Base-by-base conservation (phyloP, 129 eudicot species). In the Chrysanthemum seticuspe region DNA sequence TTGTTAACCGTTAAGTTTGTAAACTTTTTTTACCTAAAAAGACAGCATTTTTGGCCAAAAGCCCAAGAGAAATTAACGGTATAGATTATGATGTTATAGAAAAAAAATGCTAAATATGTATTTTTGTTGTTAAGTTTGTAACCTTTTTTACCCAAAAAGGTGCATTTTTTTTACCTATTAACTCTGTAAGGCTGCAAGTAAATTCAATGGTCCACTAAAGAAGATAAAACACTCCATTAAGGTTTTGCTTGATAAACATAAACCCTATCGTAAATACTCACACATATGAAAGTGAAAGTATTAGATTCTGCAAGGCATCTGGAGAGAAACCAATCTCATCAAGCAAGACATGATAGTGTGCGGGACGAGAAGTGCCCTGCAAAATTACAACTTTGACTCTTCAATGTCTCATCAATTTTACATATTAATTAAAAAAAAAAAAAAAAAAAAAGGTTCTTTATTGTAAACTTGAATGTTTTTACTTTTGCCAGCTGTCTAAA, bases 311-410 rank as follows among this genome's bases (percentile, higher is more conserved):
- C 68, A 95, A 85, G 59, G 80, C 78, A 80, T 91, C 96, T n/a
- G 97, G 90, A 66, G 96, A 85, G 83, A 95, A 95, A 65, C 97
- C 94, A 71, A 95, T 91, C 79, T 95, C 99, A 78, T 95, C 99
- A 61, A 90, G 77, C 86, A 95, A 83, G 25, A 95, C 97, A 75
- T 91, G 96, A 70, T 95, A 95, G 79, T 95, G 99, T 36, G 88
- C 87, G 21, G 99, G 99, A 54, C 96, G 87, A 66, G 90, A 78
- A 62, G 99, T 91, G 3, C 99, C 99, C 99, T 92, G 84, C 56
- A 74, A 45, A 58, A 13, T 57, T 57, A 6, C 62, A 57, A 57
- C 4, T 25, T 57, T 57, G 13, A 59, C 6, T 3, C 5, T 59
- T 59, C 2, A 31, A 59, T 16, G 10, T 11, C 67, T 31, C 8